A percentile compares a stretch with the other conserved stretches of the same genome.
Conservation (phyloP, 2,329 filamentous ascomycete genomes). For the Hypoxylon sp. region DNA sequence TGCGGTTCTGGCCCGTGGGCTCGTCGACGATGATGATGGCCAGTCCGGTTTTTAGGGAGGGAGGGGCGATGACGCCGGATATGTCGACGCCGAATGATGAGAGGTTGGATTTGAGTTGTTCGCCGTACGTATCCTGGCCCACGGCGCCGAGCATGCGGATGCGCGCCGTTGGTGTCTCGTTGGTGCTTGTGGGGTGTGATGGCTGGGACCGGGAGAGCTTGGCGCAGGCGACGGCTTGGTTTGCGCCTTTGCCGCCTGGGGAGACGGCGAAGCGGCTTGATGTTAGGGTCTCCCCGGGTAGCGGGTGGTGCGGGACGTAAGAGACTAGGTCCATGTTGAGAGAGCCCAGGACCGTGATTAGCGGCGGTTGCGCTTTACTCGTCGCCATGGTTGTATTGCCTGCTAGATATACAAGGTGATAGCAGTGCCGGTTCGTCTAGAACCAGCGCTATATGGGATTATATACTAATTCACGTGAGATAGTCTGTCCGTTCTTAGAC, state of each 20-base stretch:
- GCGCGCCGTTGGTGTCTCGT: slow-evolving; percentile 51
- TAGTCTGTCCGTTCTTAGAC: not conserved
- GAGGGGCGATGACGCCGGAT: slow-evolving; percentile 60
- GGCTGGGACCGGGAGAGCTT: slow-evolving; percentile 76
- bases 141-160: slow-evolving; percentile 83
- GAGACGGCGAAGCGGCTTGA: slow-evolving; percentile 82
- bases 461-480: slow-evolving; percentile 3
- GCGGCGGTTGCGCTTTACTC: slow-evolving; percentile 57
- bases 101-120: slow-evolving; percentile 70
- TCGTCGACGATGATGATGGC: slow-evolving; percentile 83
- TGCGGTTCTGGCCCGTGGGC: slow-evolving; percentile 80
- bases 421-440: not conserved
- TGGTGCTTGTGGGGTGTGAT: slow-evolving; percentile 53
- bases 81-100: slow-evolving; percentile 72
- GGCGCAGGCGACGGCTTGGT: slow-evolving; percentile 91
- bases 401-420: not conserved
- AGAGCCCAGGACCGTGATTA: slow-evolving; percentile 88
- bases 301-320: slow-evolving; percentile 84
- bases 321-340: slow-evolving; percentile 96
- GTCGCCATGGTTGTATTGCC: slow-evolving; percentile 15
- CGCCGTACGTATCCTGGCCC: slow-evolving; percentile 75
- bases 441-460: not conserved
- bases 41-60: slow-evolving; percentile 71
- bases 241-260: slow-evolving; percentile 93
- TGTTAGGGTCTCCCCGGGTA: slow-evolving; percentile 88